Base-by-base conservation (phyloP, 1,139 yeast species). In the Nadsonia starkeyi-henricii region DNA sequence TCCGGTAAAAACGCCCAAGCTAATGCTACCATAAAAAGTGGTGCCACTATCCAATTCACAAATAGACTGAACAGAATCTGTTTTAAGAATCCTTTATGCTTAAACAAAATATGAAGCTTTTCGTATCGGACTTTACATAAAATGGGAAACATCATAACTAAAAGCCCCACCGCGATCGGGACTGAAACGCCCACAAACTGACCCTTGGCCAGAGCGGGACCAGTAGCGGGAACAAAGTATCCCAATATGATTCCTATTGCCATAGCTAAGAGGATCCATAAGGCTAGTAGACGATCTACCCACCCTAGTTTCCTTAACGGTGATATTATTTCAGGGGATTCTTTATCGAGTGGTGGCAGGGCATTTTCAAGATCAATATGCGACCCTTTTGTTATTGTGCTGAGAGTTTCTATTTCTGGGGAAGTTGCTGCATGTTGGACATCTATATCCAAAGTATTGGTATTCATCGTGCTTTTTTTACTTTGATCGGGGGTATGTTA, bases 91-190 rank as follows among this genome's bases (percentile, higher is more conserved):
- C 57, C 56, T 36, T 52, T 58, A 18, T 57, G 54, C 8, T 50
- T 41, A 30, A 68, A 48, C 9, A 63, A 52, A 9, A 47, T 49
- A 50, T 61, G 66, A 20, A 68, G 51, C 9, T 58, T 61, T 54
- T 76, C 81, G 72, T 75, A 77, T 55, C 71, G 67, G 13, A 77
- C 74, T 53, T 74, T 74, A 58, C 79, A 74, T 43, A 77, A 61
- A 9, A 78, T 78, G 2, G 81, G 81, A 18, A 73, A 64, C 78
- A 77, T 77, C 81, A 77, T 77, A 17, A 74, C 66, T 17, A 77
- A 65, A 50, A 77, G 59, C 0, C 81, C 81, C 9, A 75, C 61
- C 1, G 77, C 75, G 26, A 77, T 60, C 0, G 81, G 81, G 8
- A 72, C 54, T 2, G 59, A 55, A n/a, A 63, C 65, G 7, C 59